A percentile compares a stretch with the other conserved stretches of the same genome.
These are phyloP conservation scores for Dendrobium officinale DNA, from an alignment of 106 monocot genomes.

Conservation along the genomic window DNA sequence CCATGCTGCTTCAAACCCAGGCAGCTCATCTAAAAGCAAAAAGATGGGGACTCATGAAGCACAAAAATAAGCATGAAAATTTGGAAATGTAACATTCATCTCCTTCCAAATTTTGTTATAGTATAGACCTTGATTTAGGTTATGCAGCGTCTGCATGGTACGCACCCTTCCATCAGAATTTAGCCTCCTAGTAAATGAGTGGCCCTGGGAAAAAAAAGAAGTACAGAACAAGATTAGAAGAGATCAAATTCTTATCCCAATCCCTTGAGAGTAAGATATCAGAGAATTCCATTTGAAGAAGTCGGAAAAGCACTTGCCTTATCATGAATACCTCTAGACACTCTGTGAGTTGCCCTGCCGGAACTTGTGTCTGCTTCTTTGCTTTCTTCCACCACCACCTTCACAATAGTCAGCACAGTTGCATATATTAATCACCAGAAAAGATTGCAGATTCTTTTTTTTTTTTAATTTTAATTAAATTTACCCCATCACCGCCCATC, in stretches of 20 bases:
- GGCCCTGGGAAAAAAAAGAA: slow-evolving; percentile 31
- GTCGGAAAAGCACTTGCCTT: slow-evolving; percentile 29
- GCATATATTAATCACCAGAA: background rate
- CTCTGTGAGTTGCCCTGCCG: slow-evolving; percentile 48
- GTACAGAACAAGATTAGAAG: background rate
- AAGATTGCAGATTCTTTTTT: background rate
- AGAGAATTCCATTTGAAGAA: background rate
- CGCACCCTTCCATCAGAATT: slow-evolving; percentile 71
- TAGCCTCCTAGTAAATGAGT: slow-evolving; percentile 62
- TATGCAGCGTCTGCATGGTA: slow-evolving; percentile 57
- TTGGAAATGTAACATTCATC: too few species aligned
- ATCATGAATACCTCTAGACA: slow-evolving; percentile 56
- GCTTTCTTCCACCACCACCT: slow-evolving; percentile 53
- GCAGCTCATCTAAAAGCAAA: slow-evolving; percentile 41
- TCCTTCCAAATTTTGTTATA: background rate
- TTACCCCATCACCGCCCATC: slow-evolving; percentile 70
- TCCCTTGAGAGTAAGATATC: too few species aligned
- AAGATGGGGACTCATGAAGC: background rate
- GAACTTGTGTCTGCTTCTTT: slow-evolving; percentile 72
- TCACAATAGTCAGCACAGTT: background rate
- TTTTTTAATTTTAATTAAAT: background rate
- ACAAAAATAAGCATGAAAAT: too few species aligned
- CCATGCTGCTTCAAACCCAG: slow-evolving; percentile 62
- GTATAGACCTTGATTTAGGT: slow-evolving; percentile 58
- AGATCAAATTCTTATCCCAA: background rate